A percentile compares a stretch with the other conserved stretches of the same genome.
These are phyloP conservation scores for Aegilops sharonensis DNA, from an alignment of 176 grass and related monocot species.

Conservation along the genomic window DNA sequence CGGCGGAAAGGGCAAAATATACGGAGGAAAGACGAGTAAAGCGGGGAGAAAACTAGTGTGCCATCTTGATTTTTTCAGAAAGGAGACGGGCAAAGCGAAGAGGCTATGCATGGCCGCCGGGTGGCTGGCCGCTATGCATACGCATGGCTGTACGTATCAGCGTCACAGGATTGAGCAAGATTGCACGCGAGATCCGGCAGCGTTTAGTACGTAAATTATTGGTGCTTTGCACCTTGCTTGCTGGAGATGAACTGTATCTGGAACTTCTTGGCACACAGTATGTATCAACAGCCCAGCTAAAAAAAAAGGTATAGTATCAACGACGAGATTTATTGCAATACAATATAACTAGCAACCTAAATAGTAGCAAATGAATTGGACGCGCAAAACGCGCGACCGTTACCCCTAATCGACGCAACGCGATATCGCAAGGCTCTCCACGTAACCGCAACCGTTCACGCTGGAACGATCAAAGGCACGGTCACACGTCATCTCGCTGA, in stretches of 20 bases:
- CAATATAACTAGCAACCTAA: too few species aligned
- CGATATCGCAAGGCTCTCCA: too few species aligned
- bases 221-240: neutral
- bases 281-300: neutral
- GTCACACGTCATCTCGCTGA: too few species aligned
- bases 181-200: conserved; percentile 4
- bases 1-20: neutral
- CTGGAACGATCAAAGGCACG: too few species aligned
- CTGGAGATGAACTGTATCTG: neutral
- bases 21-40: conserved; percentile 1
- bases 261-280: neutral
- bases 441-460: too few species aligned
- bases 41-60: neutral
- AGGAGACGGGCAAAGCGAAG: neutral
- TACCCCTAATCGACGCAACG: too few species aligned
- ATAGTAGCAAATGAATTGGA: too few species aligned
- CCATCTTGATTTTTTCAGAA: neutral
- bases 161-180: neutral
- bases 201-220: neutral
- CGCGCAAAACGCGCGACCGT: too few species aligned
- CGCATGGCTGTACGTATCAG: neutral
- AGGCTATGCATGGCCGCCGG: neutral
- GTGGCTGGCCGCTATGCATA: neutral
- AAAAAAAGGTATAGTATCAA: too few species aligned
- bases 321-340: too few species aligned